A percentile compares a stretch with the other conserved stretches of the same genome.
Evolutionary conservation across 2,329 filamentous ascomycete species (phyloP).

Genomic region (Sporothrix mexicana): DNA sequence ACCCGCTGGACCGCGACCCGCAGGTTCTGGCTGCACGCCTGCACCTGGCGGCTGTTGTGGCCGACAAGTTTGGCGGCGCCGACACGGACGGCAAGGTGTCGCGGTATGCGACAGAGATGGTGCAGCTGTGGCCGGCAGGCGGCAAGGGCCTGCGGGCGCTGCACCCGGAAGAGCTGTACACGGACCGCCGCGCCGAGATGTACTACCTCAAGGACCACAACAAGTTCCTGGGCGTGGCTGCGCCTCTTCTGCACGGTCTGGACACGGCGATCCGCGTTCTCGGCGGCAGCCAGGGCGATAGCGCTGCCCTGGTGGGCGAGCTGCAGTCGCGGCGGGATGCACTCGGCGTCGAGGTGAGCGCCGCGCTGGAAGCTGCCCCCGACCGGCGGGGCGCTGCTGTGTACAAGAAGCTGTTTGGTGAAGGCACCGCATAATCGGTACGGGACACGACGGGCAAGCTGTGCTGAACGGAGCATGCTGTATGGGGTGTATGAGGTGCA

Average conservation of each 20-base stretch:
- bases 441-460: neutral
- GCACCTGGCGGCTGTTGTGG: constrained; percentile 52
- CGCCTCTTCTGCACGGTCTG: constrained; percentile 53
- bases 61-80: constrained; percentile 42
- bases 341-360: constrained; percentile 41
- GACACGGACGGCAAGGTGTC: constrained; percentile 47
- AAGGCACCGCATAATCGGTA: constrained; percentile 19
- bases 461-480: neutral
- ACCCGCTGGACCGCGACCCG: constrained; percentile 51
- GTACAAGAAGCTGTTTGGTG: constrained; percentile 45
- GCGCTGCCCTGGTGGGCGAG: constrained; percentile 43
- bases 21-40: constrained; percentile 51
- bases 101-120: constrained; percentile 44
- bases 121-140: constrained; percentile 50
- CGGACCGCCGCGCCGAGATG: constrained; percentile 39
- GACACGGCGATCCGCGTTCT: constrained; percentile 53
- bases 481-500: neutral
- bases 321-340: constrained; percentile 50
- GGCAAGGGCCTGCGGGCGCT: constrained; percentile 47
- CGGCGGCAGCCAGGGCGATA: constrained; percentile 37
- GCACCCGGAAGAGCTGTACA: constrained; percentile 46
- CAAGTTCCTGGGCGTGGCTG: constrained; percentile 47
- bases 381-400: constrained; percentile 39
- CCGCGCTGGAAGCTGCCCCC: constrained; percentile 37
- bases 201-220: constrained; percentile 46